These are phyloP conservation scores for Claviceps humidiphila DNA, from an alignment of 2,329 filamentous ascomycete species.

Conservation along the genomic window DNA sequence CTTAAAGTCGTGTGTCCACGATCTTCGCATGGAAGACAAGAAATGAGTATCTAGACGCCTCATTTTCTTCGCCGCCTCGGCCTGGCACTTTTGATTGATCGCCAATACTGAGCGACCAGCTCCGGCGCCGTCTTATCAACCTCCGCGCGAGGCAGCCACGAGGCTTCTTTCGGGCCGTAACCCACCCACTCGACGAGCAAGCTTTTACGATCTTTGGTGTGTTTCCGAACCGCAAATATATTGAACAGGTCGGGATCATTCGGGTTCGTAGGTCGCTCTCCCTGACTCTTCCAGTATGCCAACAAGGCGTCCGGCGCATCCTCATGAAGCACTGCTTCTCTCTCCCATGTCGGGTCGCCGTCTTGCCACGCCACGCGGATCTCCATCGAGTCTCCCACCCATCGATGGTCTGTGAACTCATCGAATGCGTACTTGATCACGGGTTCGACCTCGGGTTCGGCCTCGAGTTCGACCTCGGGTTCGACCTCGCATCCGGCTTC, in stretches of 20 bases:
- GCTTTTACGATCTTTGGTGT: constrained; percentile 15
- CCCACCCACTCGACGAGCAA: constrained; percentile 25
- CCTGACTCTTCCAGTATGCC: constrained; percentile 18
- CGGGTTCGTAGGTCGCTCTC: constrained; percentile 20
- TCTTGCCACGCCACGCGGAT: constrained; percentile 19
- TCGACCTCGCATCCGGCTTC: no score
- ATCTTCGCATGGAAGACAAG: neutral
- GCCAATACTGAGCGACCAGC: constrained; percentile 17
- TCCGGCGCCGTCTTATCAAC: constrained; percentile 16
- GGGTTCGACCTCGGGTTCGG: neutral
- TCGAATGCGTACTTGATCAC: constrained; percentile 10
- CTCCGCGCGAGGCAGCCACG: constrained; percentile 16
- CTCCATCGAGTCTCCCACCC: constrained; percentile 16
- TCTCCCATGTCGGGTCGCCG: constrained; percentile 20
- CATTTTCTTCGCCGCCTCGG: neutral
- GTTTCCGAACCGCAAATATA: constrained; percentile 20
- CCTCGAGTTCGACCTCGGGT: neutral
- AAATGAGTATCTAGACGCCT: neutral
- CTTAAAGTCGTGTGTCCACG: neutral
- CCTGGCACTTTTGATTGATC: neutral
- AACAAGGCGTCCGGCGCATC: constrained; percentile 19
- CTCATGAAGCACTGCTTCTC: constrained; percentile 19
- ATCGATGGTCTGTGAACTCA: constrained; percentile 16
- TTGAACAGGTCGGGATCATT: constrained; percentile 17
- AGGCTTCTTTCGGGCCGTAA: constrained; percentile 15